These are phyloP conservation scores for Tolypocladium pustulatum DNA, from an alignment of 2,329 filamentous ascomycete genomes.

Conservation along the genomic window DNA sequence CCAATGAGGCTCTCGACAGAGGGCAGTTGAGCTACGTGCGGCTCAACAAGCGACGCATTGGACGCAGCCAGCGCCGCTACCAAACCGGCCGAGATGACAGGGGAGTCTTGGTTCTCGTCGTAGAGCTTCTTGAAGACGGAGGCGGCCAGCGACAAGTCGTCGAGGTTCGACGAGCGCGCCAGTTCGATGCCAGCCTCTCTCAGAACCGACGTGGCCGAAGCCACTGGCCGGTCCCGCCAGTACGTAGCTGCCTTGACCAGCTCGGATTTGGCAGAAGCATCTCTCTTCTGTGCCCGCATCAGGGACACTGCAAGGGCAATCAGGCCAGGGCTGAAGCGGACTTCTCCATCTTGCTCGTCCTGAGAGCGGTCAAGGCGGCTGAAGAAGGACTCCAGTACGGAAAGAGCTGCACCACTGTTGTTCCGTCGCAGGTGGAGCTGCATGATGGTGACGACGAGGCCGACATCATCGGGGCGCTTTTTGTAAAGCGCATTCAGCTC, in stretches of 20 bases:
- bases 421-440: conserved; percentile 69
- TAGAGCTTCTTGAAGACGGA: conserved; percentile 71
- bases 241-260: conserved; percentile 70
- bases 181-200: conserved; percentile 76
- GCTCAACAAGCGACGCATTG: conserved; percentile 43
- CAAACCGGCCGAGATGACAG: conserved; percentile 67
- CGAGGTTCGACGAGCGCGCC: conserved; percentile 59
- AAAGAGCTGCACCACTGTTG: conserved; percentile 63
- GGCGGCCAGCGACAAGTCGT: conserved; percentile 60
- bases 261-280: conserved; percentile 59
- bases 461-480: conserved; percentile 68
- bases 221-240: conserved; percentile 55
- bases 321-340: conserved; percentile 75
- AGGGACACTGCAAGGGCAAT: conserved; percentile 71
- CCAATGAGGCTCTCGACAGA: conserved; percentile 50
- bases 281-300: conserved; percentile 66
- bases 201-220: conserved; percentile 51
- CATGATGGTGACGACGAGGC: conserved; percentile 66
- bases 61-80: conserved; percentile 67
- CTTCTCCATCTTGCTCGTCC: conserved; percentile 47
- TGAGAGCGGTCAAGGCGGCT: conserved; percentile 55
- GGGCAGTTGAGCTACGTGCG: conserved; percentile 47
- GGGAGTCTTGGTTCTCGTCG: conserved; percentile 54
- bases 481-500: conserved; percentile 59
- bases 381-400: conserved; percentile 67